Base-by-base conservation (phyloP, 2,329 filamentous ascomycete genomes). In the Myriosclerotinia duriaeana region DNA sequence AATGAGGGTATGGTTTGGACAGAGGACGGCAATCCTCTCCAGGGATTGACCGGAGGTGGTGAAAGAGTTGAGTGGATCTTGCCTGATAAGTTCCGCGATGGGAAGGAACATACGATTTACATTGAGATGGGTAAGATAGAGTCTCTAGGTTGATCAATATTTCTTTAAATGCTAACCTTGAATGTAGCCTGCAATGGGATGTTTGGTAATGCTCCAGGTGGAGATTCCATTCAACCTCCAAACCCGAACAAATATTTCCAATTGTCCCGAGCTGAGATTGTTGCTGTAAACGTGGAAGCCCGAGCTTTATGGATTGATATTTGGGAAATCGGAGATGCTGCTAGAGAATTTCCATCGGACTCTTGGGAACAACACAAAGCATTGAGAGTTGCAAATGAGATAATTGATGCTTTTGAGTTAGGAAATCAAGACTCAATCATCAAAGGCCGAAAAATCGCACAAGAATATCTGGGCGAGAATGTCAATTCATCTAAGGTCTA, bases 1-100 rank as follows among this genome's bases (percentile, higher is more conserved):
- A 96, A 93, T 72, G 95, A 99, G 79, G 95, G 91, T n/a, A 81
- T 98, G 78, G 87, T 99, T 54, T 99, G 93, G 92, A 91, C 89
- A 0, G 87, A 94, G 68, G 87, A 96, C 69, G 95, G 95, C n/a
- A 86, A 90, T 68, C 92, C 93, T 3, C 82, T 97, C 40, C 95
- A 99, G 78, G 95, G 95, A 17, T 80, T 99, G 73, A 97, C 93
- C 0, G 95, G 95, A 22, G 89, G 90, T 65, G 92, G 91, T 52
- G 95, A 99, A 75, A 86, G 95, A 64, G 85, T 89, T 20, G 93
- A 98, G 78, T 99, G 94, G 93, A 87, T 97, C 68, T 83, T 99
- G 54, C 94, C 95, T 11, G 82, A 91, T 61, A 82, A 82, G 20
- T 97, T 91, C 80, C 86, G 91, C 69, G 91, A 97, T 77, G 93